Base-by-base conservation (phyloP, 441 rosid species). In the Mallotus japonicus region DNA sequence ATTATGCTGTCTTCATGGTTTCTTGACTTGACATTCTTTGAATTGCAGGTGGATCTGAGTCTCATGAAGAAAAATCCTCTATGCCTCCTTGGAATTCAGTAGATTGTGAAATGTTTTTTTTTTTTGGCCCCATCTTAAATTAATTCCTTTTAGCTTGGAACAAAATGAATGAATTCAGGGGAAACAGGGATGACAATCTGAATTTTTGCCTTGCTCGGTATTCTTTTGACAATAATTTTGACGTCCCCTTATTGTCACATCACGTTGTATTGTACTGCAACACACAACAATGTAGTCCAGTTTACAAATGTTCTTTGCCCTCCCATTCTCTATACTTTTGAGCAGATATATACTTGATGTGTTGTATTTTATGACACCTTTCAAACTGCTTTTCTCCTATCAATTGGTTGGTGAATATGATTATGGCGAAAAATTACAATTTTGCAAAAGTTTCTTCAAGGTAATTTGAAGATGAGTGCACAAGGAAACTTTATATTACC, bases 31-130 rank as follows among this genome's bases (percentile, higher is more conserved):
- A 5, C 49, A 3, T 51, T 61, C 72, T 72, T 54, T 14, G 74
- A 65, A 22, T 78, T 72, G 75, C 89, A 94, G 97, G 97, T 94
- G 72, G 93, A 94, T 88, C 97, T 94, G 65, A 77, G 72, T 69
- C 93, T 88, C 79, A 87, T 92, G 77, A 88, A 94, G 86, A 81
- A 77, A 71, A 94, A 89, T 78, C 92, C 90, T 1, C 67, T 92
- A 1, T 92, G 95, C 49, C 88, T 88, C 8, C 76, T 94, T 28
- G 99, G 99, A 76, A 77, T 86, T 66, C 15, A 72, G 46, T 85
- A 81, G 67, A 50, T 28, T 62, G 55, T 37, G 14, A 13, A 24
- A 24, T 6, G 15, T n/a, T 51, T n/a, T 2, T 75, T 12, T 22
- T 11, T 5, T 74, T n/a, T 73, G 5, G 47, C 10, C 47, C 32